Evolutionary conservation across 1,139 yeast species (phyloP).

Genomic region (Blastobotrys niveus): DNA sequence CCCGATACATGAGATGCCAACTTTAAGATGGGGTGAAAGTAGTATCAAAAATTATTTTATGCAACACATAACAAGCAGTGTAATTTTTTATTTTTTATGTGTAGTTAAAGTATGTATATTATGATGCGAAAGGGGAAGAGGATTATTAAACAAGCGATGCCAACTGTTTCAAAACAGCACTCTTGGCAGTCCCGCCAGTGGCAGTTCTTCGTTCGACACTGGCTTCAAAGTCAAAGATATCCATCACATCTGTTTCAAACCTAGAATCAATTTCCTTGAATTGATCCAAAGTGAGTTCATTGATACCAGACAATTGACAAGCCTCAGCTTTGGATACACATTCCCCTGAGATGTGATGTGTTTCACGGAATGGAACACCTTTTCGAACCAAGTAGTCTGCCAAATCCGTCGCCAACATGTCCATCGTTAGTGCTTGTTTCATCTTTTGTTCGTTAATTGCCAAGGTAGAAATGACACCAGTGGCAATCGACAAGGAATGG

Average conservation of each 20-base stretch:
- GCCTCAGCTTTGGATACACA: conserved; percentile 91
- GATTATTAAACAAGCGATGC: conserved; percentile 25
- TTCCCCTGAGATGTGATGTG: conserved; percentile 97
- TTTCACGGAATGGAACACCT: conserved; percentile 98
- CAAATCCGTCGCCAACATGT: conserved; percentile 96
- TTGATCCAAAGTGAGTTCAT: conserved; percentile 66
- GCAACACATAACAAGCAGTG: no score
- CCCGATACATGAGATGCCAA: no score
- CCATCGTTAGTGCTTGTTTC: conserved; percentile 91
- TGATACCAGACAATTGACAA: conserved; percentile 69
- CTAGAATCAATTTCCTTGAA: conserved; percentile 72
- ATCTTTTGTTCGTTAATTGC: conserved; percentile 64
- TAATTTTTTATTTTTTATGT: no score
- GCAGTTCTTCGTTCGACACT: conserved; percentile 97
- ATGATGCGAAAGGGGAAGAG: background rate
- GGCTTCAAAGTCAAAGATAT: conserved; percentile 82
- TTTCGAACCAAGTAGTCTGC: conserved; percentile 96
- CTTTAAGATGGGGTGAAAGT: no score
- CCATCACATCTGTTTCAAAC: conserved; percentile 73
- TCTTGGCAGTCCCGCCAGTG: conserved; percentile 92
- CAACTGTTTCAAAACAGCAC: conserved; percentile 79
- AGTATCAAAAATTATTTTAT: no score
- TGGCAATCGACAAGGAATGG: conserved; percentile 88
- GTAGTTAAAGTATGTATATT: no score
- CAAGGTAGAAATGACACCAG: conserved; percentile 91